Evolutionary conservation across 2,329 filamentous ascomycete genomes (phyloP).

Genomic region (Harringtonia lauricola): DNA sequence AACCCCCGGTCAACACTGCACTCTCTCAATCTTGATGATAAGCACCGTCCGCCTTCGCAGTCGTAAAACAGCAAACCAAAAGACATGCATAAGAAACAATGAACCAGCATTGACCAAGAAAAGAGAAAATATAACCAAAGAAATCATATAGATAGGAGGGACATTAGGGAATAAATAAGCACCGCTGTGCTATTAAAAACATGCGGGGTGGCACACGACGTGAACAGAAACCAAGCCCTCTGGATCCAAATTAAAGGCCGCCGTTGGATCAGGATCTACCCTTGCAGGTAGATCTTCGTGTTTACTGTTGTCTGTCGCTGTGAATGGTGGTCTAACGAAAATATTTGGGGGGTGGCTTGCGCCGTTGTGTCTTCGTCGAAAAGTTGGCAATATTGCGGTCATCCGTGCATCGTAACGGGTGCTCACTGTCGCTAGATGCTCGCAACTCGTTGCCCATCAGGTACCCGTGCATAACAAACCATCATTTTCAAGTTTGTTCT

Average conservation of each 20-base stretch:
- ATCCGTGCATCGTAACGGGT: too few relatives aligned
- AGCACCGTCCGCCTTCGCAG: too few relatives aligned
- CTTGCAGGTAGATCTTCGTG: too few relatives aligned
- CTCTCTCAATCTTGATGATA: too few relatives aligned
- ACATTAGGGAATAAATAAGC: not conserved
- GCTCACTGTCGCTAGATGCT: conserved; percentile 27
- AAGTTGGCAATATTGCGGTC: too few relatives aligned
- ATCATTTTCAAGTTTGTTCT: conserved; percentile 82
- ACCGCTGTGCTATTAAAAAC: too few relatives aligned
- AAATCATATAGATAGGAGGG: not conserved
- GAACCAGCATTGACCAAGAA: conserved; percentile 5
- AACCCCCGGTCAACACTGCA: too few relatives aligned
- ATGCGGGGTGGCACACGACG: too few relatives aligned
- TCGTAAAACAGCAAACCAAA: too few relatives aligned
- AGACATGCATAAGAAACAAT: conserved; percentile 2
- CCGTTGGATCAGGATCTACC: too few relatives aligned
- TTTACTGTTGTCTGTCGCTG: conserved; percentile 4
- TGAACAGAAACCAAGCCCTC: not conserved
- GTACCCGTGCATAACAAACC: conserved; percentile 84
- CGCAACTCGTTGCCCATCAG: conserved; percentile 38
- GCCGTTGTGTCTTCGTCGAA: not conserved
- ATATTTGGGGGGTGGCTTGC: too few relatives aligned
- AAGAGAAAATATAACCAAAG: not conserved
- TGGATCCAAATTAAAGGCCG: not conserved
- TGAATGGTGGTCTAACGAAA: too few relatives aligned